Evolutionary conservation across 2,329 filamentous ascomycete species (phyloP).

Genomic region (Penicillium sp.): DNA sequence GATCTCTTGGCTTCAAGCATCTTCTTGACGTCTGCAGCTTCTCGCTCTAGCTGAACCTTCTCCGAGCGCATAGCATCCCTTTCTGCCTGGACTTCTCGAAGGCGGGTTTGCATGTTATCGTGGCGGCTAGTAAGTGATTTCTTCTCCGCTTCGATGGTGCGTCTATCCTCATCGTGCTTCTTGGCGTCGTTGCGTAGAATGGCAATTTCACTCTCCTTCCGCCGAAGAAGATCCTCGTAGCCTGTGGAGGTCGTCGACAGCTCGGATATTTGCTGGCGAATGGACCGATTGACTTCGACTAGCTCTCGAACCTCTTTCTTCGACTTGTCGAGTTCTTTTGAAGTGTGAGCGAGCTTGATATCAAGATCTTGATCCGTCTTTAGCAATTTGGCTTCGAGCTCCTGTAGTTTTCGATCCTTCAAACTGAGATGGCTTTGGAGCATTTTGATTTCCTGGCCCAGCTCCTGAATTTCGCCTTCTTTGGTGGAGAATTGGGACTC

Average conservation of each 20-base stretch:
- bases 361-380: slow-evolving; percentile 87
- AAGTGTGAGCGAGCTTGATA: slow-evolving; percentile 73
- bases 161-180: slow-evolving; percentile 78
- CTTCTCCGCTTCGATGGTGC: slow-evolving; percentile 76
- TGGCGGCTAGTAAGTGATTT: slow-evolving; percentile 70
- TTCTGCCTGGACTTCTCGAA: slow-evolving; percentile 85
- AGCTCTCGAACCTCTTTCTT: slow-evolving; percentile 76
- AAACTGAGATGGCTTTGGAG: slow-evolving; percentile 84
- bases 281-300: slow-evolving; percentile 73
- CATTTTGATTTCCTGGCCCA: slow-evolving; percentile 85
- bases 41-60: slow-evolving; percentile 79
- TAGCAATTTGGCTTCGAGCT: slow-evolving; percentile 80
- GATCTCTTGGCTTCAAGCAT: slow-evolving; percentile 85
- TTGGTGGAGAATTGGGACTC: slow-evolving; percentile 70
- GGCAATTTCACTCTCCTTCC: slow-evolving; percentile 90
- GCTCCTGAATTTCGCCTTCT: slow-evolving; percentile 70
- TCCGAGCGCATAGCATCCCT: slow-evolving; percentile 83
- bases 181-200: slow-evolving; percentile 82
- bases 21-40: slow-evolving; percentile 83
- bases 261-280: slow-evolving; percentile 82
- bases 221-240: slow-evolving; percentile 89
- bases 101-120: slow-evolving; percentile 71
- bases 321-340: slow-evolving; percentile 74
- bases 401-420: slow-evolving; percentile 86
- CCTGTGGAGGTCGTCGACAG: slow-evolving; percentile 89